Evolutionary conservation across 768 basidiomycete species (phyloP).

Genomic region (Kwoniella sp.): DNA sequence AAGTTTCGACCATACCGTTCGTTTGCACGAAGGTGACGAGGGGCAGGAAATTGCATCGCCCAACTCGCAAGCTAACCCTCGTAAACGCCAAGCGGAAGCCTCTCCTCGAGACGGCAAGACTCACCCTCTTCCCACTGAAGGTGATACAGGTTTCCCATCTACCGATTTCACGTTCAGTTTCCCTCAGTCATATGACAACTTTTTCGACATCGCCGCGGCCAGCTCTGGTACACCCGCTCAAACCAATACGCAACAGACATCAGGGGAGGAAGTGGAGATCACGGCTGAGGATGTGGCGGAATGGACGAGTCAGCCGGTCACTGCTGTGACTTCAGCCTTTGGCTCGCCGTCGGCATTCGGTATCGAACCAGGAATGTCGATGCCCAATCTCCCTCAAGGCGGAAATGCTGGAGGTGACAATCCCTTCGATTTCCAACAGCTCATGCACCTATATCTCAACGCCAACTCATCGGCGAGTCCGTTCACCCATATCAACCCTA

Average conservation of each 20-base stretch:
- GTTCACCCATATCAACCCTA: conserved; percentile 72
- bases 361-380: conserved; percentile 11
- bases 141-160: conserved; percentile 50
- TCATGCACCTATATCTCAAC: conserved; percentile 55
- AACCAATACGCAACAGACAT: neutral
- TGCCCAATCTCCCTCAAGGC: conserved; percentile 28
- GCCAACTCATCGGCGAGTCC: conserved; percentile 50
- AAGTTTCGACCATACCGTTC: conserved; percentile 90
- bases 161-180: conserved; percentile 55
- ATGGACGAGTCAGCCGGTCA: conserved; percentile 36
- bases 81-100: conserved; percentile 55
- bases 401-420: conserved; percentile 25
- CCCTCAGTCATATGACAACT: conserved; percentile 52
- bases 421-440: conserved; percentile 54
- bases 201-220: conserved; percentile 54
- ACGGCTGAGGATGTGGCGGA: conserved; percentile 23
- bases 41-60: conserved; percentile 56
- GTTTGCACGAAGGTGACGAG: conserved; percentile 63
- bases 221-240: conserved; percentile 44
- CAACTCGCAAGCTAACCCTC: conserved; percentile 30
- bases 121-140: conserved; percentile 27
- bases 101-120: conserved; percentile 41
- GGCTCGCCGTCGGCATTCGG: conserved; percentile 31
- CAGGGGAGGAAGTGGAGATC: conserved; percentile 9
- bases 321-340: conserved; percentile 32